phyloP scores from a whole-genome alignment of 2,329 filamentous ascomycete species.

The Fusarium scirpi region DNA sequence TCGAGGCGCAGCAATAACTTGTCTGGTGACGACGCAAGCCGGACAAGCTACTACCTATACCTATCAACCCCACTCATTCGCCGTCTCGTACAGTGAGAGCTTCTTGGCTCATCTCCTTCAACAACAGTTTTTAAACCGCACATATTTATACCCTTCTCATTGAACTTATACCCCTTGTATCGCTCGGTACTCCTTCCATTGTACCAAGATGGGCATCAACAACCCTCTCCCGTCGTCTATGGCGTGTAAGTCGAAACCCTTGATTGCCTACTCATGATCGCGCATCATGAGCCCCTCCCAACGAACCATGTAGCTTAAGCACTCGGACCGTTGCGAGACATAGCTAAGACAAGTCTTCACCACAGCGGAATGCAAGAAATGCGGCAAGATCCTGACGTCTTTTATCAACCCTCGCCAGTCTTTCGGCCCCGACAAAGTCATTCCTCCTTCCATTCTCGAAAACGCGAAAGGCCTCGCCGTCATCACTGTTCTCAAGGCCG shows the following conservation, averaged over 20 bases:
- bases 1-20: constrained; percentile 38
- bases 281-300: constrained; percentile 38
- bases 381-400: constrained; percentile 92
- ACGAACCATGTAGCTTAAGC: constrained; percentile 13
- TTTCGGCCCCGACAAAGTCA: constrained; percentile 97
- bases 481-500: constrained; percentile 87
- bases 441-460: constrained; percentile 88
- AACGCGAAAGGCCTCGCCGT: constrained; percentile 93
- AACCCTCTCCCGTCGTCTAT: constrained; percentile 75
- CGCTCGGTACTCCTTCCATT: neutral
- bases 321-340: constrained; percentile 6
- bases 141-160: neutral
- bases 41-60: constrained; percentile 18
- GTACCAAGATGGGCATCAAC: constrained; percentile 68
- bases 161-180: neutral
- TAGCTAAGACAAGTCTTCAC: constrained; percentile 21
- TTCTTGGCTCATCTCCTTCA: constrained; percentile 32
- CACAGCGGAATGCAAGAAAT: constrained; percentile 96
- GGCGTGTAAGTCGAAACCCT: constrained; percentile 68
- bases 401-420: constrained; percentile 94
- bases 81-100: constrained; percentile 27
- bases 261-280: constrained; percentile 25
- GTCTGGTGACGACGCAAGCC: constrained; percentile 37
- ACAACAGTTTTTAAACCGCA: constrained; percentile 19
- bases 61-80: constrained; percentile 37